These are phyloP conservation scores for Picea abies DNA, from an alignment of 83 land plant species.

Conservation along the genomic window DNA sequence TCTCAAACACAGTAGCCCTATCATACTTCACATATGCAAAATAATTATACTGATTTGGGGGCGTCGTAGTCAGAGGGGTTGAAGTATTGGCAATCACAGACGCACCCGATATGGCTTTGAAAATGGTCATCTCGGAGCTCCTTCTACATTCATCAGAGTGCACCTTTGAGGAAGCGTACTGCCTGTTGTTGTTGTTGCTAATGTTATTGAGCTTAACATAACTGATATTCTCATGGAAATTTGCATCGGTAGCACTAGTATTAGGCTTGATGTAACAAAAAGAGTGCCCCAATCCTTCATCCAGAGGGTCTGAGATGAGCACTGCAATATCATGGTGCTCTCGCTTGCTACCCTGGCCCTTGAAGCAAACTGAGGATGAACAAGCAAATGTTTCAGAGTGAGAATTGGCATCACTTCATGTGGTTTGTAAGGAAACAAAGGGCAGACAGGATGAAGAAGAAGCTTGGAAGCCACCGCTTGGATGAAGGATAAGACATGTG, in stretches of 20 bases:
- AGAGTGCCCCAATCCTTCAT: no score
- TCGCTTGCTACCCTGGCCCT: neutral
- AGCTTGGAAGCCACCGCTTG: no score
- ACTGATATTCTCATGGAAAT: neutral
- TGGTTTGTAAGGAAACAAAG: no score
- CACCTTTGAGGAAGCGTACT: slow-evolving; percentile 12
- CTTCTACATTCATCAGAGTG: slow-evolving; percentile 5
- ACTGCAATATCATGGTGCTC: slow-evolving; percentile 2
- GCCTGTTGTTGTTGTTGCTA: neutral
- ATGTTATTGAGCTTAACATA: neutral
- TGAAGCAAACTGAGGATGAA: no score
- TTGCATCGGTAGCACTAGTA: neutral
- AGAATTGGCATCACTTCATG: no score
- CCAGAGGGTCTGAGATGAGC: no score
- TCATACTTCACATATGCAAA: slow-evolving; percentile 38
- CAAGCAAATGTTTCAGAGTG: no score
- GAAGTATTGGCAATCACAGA: slow-evolving; percentile 71
- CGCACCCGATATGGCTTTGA: no score
- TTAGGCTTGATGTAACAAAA: slow-evolving; percentile 12
- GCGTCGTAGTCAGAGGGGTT: slow-evolving; percentile 41
- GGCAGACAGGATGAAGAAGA: no score
- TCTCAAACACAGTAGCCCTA: slow-evolving; percentile 84
- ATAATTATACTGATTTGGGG: slow-evolving; percentile 33
- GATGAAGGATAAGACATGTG: no score
- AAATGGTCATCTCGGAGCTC: no score